phyloP scores from a whole-genome alignment of 805 yeast genomes.

The Myxozyma vanderwaltii region DNA sequence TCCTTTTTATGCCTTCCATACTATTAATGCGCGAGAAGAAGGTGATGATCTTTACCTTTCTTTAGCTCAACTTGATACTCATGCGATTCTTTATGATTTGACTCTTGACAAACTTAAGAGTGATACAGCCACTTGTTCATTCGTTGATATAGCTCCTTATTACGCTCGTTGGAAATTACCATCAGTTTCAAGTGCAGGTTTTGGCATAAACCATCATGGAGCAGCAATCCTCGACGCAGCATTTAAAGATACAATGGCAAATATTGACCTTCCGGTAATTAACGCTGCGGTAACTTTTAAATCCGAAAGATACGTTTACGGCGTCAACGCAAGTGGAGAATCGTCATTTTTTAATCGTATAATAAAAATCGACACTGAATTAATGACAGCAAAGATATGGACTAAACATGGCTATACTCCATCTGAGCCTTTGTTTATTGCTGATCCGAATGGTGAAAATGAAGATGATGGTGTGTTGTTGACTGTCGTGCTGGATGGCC shows the following conservation, averaged over 20 bases:
- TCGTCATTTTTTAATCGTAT: conserved; percentile 9
- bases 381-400: conserved; percentile 5
- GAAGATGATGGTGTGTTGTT: conserved; percentile 29
- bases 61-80: conserved; percentile 4
- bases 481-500: conserved; percentile 24
- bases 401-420: conserved; percentile 12
- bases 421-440: conserved; percentile 13
- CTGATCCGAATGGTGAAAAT: conserved; percentile 5
- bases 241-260: neutral
- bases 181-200: conserved; percentile 3
- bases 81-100: conserved; percentile 3
- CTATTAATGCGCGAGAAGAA: conserved; percentile 14
- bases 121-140: conserved; percentile 10
- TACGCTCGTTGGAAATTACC: conserved; percentile 18
- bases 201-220: neutral
- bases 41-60: conserved; percentile 13
- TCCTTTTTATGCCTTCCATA: conserved; percentile 11
- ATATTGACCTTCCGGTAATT: conserved; percentile 13
- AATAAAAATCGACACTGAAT: conserved; percentile 5
- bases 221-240: conserved; percentile 4
- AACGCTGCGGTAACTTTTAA: conserved; percentile 3
- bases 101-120: conserved; percentile 8
- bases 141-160: neutral
- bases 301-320: conserved; percentile 8
- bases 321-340: conserved; percentile 1